Base-by-base conservation (phyloP, 805 yeast genomes). In the Torulaspora indica region DNA sequence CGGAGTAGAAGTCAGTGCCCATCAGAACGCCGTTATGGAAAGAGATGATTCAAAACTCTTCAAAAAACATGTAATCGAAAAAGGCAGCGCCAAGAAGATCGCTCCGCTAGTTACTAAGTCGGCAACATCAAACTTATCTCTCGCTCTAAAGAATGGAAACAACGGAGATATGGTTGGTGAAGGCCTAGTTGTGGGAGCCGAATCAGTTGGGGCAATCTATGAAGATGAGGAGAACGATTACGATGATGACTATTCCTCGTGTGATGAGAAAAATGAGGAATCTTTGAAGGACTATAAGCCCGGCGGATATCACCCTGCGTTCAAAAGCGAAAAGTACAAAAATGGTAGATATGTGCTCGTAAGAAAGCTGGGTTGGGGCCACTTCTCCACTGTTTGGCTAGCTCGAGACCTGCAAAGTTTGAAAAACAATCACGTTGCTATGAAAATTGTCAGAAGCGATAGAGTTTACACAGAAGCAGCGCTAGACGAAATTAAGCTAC, bases 291-390 rank as follows among this genome's bases (percentile, higher is more conserved):
- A 93, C 66, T 93, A 93, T 65, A 79, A 79, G 46, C 79, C 81
- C 8, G 98, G 98, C 18, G 99, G 99, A 0, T 93, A 93, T 63
- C 98, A 93, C 60, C 96, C 98, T 0, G 93, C 95, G 9, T 79
- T 68, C 52, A 79, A 88, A 39, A 98, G 98, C 5, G 98, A 95
- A 62, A 67, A 67, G 17, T 91, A 83, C 65, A 85, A 87, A 55
- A 72, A 84, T 44, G 79, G 79, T 14, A 77, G 85, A 47, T 93
- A 93, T 63, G 73, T 81, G 1, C 67, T 93, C 38, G 90, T 86
- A 24, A 77, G 98, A 48, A 93, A 93, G 61, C 71, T 93, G 3
- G 99, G 99, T 0, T 93, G 99, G 99, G 99, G 99, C 28, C 97
- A 93, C 67, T 93, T 93, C 61, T 83, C 95, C 22, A 93, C 96